Evolutionary conservation across 2,329 filamentous ascomycete genomes (phyloP), one percentile per base, ranked within the genome.

Genomic region (Pseudogymnoascus verrucosus): DNA sequence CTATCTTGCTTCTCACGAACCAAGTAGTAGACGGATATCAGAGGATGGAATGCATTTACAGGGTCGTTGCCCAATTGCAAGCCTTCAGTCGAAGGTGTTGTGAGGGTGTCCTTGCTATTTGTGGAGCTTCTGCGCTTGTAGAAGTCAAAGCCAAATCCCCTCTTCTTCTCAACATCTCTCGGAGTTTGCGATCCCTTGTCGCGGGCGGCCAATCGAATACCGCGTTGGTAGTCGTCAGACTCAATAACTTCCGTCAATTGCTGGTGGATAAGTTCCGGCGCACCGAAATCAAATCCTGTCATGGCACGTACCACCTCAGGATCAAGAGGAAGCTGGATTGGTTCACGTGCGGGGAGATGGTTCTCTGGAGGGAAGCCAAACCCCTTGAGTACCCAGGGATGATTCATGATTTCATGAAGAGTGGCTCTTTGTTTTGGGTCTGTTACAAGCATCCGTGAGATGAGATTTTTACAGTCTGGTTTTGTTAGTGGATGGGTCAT

Each of bases 271-370:
- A 85, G 84, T 62, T 97, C 92, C 1, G 91, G 84, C 0, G 91
- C 84, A 0, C 95, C 95, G 78, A 98, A 99, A 75, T 98, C 96
- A 75, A 99, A 99, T 2, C 95, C 95, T 23, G 92, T 96, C 95
- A 99, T 99, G 69, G 90, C 93, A 60, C 91, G 85, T 64, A 99
- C 85, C 4, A 98, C 88, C 47, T 90, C 88, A 1, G 84, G 80
- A 72, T 98, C 93, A 8, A 99, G 78, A 5, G 93, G 93, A 12
- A 96, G 79, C 39, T 89, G 84, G n/a, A 98, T 76, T 1, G 95
- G 91, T 69, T 96, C 93, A 60, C 95, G 88, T 34, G 79, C 76
- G 3, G 93, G 93, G 1, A 99, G 80, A 67, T 90, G 91, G 71
- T 97, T 99, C 66, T 98, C 95, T 0, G 93, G 93, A 7, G 92